These are phyloP conservation scores for Solanum neorickii DNA, from an alignment of 257 asterid species.

Conservation along the genomic window DNA sequence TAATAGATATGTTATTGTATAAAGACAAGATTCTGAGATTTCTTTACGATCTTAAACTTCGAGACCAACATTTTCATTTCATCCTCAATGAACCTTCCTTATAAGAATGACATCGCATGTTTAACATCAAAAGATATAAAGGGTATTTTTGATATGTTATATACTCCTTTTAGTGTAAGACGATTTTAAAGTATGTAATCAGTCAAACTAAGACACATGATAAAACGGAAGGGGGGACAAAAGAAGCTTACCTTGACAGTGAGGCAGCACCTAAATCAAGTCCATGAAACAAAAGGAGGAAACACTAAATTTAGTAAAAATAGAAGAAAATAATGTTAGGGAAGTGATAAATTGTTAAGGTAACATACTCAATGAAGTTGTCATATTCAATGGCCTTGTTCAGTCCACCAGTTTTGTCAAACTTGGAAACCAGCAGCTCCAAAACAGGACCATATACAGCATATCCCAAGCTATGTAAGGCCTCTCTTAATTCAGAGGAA, in stretches of 20 bases:
- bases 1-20: too few relatives aligned
- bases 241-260: neutral
- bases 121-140: neutral
- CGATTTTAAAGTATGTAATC: neutral
- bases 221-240: neutral
- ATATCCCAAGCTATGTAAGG: conserved; percentile 79
- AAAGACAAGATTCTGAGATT: too few relatives aligned
- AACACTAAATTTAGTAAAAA: neutral
- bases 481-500: conserved; percentile 63
- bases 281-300: neutral
- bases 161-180: neutral
- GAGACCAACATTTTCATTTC: too few relatives aligned
- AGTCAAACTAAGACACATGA: neutral
- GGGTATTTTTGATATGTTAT: neutral
- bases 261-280: neutral
- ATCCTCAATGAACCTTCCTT: neutral
- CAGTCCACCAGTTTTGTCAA: conserved; percentile 77
- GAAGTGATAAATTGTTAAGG: neutral
- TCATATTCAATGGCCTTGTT: conserved; percentile 84
- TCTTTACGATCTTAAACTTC: too few relatives aligned
- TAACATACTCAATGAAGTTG: conserved; percentile 86
- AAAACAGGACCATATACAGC: conserved; percentile 57
- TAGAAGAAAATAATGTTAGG: neutral
- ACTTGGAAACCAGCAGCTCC: conserved; percentile 80
- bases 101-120: neutral